phyloP scores from a whole-genome alignment of 129 eudicot species.

The carrot (Daucus carota) region DH1_v3.0 NC_030384.2:47857001-47857500 shows the following conservation, averaged over 20 bases:
- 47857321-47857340: slow-evolving; percentile 38
- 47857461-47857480: slow-evolving; percentile 64
- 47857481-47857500: slow-evolving; percentile 40
- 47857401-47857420: slow-evolving; percentile 55
- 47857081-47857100: neutral
- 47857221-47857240: slow-evolving; percentile 3
- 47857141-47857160: slow-evolving; percentile 30
- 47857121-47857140: slow-evolving; percentile 25
- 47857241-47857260: slow-evolving; percentile 7
- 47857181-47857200: slow-evolving; percentile 16
- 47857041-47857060: neutral
- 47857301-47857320: slow-evolving; percentile 45
- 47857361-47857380: slow-evolving; percentile 17
- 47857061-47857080: neutral
- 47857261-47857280: slow-evolving; percentile 8
- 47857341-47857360: slow-evolving; percentile 18
- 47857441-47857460: slow-evolving; percentile 96
- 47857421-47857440: slow-evolving; percentile 90
- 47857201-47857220: slow-evolving; percentile 11
- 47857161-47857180: slow-evolving; percentile 3
- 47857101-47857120: neutral
- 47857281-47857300: slow-evolving; percentile 52
- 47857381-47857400: slow-evolving; percentile 25
- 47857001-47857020: neutral
- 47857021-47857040: too few species aligned